Base-by-base conservation (phyloP, 176 grass and related monocot species). In the Calamus simplicifolius region DNA sequence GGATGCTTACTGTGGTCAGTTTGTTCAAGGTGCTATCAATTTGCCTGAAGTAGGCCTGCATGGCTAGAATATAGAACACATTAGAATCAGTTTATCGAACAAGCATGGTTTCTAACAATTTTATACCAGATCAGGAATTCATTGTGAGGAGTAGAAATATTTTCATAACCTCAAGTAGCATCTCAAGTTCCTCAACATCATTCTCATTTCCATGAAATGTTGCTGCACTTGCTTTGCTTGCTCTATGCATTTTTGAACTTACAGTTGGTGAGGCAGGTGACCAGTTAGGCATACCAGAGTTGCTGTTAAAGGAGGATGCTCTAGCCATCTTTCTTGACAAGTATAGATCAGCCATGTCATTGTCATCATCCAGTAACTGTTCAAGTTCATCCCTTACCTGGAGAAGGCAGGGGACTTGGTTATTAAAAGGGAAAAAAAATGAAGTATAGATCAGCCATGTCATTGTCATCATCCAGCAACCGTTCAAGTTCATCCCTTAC, bases 371-470 rank as follows among this genome's bases (percentile, higher is more conserved):
- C 57, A 71, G 29, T 53, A 71, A 27, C 5, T 27, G 43, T 61
- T 71, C 69, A 61, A 71, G 56, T 52, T 71, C 69, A 61, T 71
- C 69, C 51, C 69, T 52, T 52, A 71, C 69, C 69, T 71, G 21
- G 17, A 71, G 18, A 29, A 52, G 49, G 18, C 7, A 7, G 52
- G 1, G 21, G 4, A 19, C 35, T 43, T 6, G 5, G 31, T 29
- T 52, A 43, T 2, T 29, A 49, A 13, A 60, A 51, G 4, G 35
- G 1, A 43, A 10, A 43, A 23, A 23, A 23, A 23, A 23, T 23
- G 21, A 71, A 16, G 10, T 71, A 71, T 29, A 71, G 69, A 61
- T 71, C 57, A 23, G 69, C 49, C 57, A 71, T 71, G 57, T 61
- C 57, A 38, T 61, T 71, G 57, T 61, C 69, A 71, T 71, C 69